A percentile compares a stretch with the other conserved stretches of the same genome.
These are phyloP conservation scores for Endothia cerciana DNA, from an alignment of 2,329 filamentous ascomycete species.

Conservation along the genomic window DNA sequence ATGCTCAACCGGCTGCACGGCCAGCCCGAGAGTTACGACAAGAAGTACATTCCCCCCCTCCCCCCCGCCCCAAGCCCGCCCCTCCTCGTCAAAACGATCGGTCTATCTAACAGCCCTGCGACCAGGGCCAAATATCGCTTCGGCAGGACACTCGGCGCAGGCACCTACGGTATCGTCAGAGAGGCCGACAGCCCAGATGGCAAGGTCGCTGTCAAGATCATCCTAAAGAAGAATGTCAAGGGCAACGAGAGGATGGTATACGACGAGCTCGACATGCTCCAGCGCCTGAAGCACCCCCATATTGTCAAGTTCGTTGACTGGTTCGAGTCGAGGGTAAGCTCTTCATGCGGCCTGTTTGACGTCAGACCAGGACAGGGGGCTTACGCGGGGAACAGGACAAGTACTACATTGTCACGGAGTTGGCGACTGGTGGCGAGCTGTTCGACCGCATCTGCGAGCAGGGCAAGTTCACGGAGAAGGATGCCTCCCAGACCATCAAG, in stretches of 20 bases:
- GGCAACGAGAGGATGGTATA: slow-evolving; percentile 99
- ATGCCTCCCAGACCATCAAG: slow-evolving; percentile 92
- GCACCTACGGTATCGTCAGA: slow-evolving; percentile 97
- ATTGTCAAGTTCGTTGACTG: slow-evolving; percentile 98
- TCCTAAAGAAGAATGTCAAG: slow-evolving; percentile 98
- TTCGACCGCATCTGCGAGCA: slow-evolving; percentile 98
- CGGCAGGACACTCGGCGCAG: slow-evolving; percentile 90
- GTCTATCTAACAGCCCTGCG: slow-evolving; percentile 27
- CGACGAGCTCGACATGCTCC: slow-evolving; percentile 93
- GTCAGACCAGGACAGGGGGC: not conserved
- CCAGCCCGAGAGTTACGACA: slow-evolving; percentile 97
- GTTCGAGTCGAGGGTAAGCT: slow-evolving; percentile 91
- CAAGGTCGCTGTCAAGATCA: slow-evolving; percentile 97
- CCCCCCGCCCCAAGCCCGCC: too few species aligned
- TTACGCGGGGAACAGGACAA: slow-evolving; percentile 72
- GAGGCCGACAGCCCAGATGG: slow-evolving; percentile 85
- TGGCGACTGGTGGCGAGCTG: slow-evolving; percentile 93
- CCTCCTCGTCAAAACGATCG: slow-evolving; percentile 29
- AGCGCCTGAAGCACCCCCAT: slow-evolving; percentile 87
- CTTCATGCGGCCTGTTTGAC: not conserved
- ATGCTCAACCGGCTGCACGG: slow-evolving; percentile 97
- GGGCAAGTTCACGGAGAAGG: slow-evolving; percentile 98
- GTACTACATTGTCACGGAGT: slow-evolving; percentile 98
- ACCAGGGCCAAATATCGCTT: slow-evolving; percentile 84
- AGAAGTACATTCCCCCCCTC: slow-evolving; percentile 75